phyloP scores from a whole-genome alignment of 2,329 filamentous ascomycete genomes.

The Hypoxylon sp. region DNA sequence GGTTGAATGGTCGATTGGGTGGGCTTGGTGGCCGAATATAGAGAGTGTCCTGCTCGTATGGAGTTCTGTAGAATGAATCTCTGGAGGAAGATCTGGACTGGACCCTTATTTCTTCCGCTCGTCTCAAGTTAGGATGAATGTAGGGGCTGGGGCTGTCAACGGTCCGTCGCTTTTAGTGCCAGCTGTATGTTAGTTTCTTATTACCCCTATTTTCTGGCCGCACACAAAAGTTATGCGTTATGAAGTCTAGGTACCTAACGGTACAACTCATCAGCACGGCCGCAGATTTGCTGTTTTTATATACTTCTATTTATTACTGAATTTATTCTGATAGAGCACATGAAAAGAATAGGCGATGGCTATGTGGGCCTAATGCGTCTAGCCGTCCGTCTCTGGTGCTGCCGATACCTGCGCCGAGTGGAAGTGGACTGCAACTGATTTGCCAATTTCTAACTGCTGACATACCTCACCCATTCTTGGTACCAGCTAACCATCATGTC shows the following conservation, averaged over 20 bases:
- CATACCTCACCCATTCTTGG: conserved; percentile 5
- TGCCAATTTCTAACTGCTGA: background rate
- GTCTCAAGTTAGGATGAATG: conserved; percentile 23
- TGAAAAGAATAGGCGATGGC: background rate
- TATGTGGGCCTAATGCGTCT: background rate
- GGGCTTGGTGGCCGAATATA: conserved; percentile 16
- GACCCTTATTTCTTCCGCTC: conserved; percentile 11
- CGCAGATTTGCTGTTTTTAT: background rate
- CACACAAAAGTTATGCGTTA: background rate
- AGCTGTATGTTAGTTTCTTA: conserved; percentile 12
- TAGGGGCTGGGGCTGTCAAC: conserved; percentile 16
- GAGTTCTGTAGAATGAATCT: conserved; percentile 11
- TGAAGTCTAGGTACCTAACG: background rate
- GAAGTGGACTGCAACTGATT: too few relatives aligned
- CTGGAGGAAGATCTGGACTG: conserved; percentile 4
- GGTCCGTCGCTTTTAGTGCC: conserved; percentile 21
- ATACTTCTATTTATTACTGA: background rate
- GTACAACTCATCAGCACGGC: background rate
- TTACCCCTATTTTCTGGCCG: conserved; percentile 30
- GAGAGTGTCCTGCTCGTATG: conserved; percentile 27
- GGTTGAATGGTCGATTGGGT: conserved; percentile 12
- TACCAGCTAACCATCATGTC: background rate
- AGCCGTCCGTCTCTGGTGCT: background rate
- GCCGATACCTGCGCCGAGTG: too few relatives aligned
- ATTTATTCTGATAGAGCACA: background rate